Base-by-base conservation (phyloP, 495 filamentous ascomycete genomes). In the Penicillium cataractarum region DNA sequence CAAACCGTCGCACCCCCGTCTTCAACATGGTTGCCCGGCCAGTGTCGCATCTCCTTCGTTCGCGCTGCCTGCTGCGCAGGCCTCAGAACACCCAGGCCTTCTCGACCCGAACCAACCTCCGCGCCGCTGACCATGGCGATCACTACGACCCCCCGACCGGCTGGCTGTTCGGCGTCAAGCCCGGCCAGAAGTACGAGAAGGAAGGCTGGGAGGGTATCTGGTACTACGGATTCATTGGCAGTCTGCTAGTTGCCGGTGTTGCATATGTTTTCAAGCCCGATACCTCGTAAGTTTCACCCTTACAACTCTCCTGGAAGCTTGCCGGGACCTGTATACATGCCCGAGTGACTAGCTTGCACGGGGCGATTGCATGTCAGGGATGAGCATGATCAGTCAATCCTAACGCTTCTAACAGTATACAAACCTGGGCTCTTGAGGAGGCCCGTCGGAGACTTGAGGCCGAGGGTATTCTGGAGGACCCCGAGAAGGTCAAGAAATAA, bases 381-480 rank as follows among this genome's bases (percentile, higher is more conserved):
- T 27, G 55, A 60, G 52, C 50, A 7, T 29, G 21, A 29, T 31
- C 44, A 35, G 17, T 49, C 15, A 6, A 60, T 58, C 66, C 71
- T 80, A 44, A 78, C 66, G 48, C 61, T 56, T 40, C 13, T 65
- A 21, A 61, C 63, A 99, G 96, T 69, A 98, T 99, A 87, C 93
- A 98, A 83, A 97, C 93, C 53, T 99, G 95, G 95, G 95, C 95
- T 32, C 83, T 99, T 49, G 95, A 99, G 79, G 95, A 99, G 79
- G 95, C 95, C 40, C 85, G 94, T 58, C 84, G 95, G 74, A 82
- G 95, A 75, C 83, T 99, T 80, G 95, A 99, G 80, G 89, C 86
- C 19, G 95, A 99, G 81, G 95, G 95, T 50, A 96, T 98, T 72
- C 77, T 97, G 65, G 85, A 90, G 71, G 93, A 96, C 70, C 89